phyloP scores from a whole-genome alignment of 495 filamentous ascomycete genomes.

The Neurospora terricola region DNA sequence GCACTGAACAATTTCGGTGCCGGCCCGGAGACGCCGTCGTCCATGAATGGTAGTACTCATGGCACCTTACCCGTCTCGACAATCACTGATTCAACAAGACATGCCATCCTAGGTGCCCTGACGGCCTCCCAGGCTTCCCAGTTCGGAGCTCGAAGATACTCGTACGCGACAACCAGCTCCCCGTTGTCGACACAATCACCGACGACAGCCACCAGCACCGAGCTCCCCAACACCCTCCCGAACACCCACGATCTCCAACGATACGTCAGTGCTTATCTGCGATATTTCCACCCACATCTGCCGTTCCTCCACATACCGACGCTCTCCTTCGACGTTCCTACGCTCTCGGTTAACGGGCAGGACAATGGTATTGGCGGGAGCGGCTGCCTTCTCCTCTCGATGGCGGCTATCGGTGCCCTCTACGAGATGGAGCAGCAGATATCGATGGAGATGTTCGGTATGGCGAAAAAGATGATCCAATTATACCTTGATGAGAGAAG shows the following conservation, averaged over 20 bases:
- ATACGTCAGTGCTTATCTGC: constrained; percentile 84
- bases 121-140: constrained; percentile 55
- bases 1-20: constrained; percentile 47
- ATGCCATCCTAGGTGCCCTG: constrained; percentile 73
- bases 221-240: constrained; percentile 51
- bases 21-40: constrained; percentile 58
- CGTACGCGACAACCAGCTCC: constrained; percentile 56
- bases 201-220: constrained; percentile 38
- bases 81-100: constrained; percentile 89
- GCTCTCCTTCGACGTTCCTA: constrained; percentile 75
- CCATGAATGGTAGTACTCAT: constrained; percentile 53
- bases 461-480: constrained; percentile 91
- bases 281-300: constrained; percentile 89
- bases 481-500: constrained; percentile 87
- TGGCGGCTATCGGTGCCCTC: constrained; percentile 92
- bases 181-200: constrained; percentile 48
- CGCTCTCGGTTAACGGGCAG: constrained; percentile 53
- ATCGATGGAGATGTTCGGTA: constrained; percentile 82
- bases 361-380: constrained; percentile 65
- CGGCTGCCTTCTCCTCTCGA: constrained; percentile 85
- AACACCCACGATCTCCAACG: constrained; percentile 88
- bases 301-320: constrained; percentile 92
- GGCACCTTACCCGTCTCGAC: constrained; percentile 48
- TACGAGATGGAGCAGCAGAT: constrained; percentile 76
- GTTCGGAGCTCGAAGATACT: constrained; percentile 69